These are phyloP conservation scores for Marasmius sp. DNA, from an alignment of 1,284 basidiomycete species.

Conservation along the genomic window DNA sequence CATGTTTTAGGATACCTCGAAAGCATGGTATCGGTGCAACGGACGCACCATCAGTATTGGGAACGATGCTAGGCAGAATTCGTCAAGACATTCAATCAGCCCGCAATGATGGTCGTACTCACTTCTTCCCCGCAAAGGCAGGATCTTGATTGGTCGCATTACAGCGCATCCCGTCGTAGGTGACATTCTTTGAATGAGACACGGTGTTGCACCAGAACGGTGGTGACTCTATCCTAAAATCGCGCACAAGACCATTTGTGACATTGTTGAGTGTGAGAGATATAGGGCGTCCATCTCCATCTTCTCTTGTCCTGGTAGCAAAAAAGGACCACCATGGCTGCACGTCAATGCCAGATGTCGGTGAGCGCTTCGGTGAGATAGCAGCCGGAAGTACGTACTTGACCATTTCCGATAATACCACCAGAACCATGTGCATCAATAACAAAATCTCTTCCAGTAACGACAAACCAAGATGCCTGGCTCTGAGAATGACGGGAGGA, in stretches of 20 bases:
- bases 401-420: slow-evolving; percentile 67
- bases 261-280: slow-evolving; percentile 55
- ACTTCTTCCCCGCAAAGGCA: slow-evolving; percentile 50
- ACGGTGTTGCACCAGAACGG: slow-evolving; percentile 70
- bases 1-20: slow-evolving; percentile 1
- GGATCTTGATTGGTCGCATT: slow-evolving; percentile 64
- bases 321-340: slow-evolving; percentile 52
- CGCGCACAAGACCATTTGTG: slow-evolving; percentile 42
- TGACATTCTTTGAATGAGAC: slow-evolving; percentile 50
- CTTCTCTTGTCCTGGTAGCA: slow-evolving; percentile 41
- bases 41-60: slow-evolving; percentile 59
- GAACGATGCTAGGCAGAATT: slow-evolving; percentile 46
- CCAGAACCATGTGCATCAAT: slow-evolving; percentile 60
- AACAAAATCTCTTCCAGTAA: slow-evolving; percentile 58
- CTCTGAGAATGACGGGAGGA: slow-evolving; percentile 30
- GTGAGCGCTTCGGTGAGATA: background rate
- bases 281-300: slow-evolving; percentile 65
- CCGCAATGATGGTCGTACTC: slow-evolving; percentile 17
- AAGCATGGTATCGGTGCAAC: slow-evolving; percentile 2
- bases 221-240: slow-evolving; percentile 57
- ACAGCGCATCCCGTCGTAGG: slow-evolving; percentile 61
- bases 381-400: slow-evolving; percentile 26
- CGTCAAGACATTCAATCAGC: background rate
- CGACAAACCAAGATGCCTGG: slow-evolving; percentile 68
- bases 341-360: background rate